phyloP scores from a whole-genome alignment of 306 rosid species.

The Alnus glutinosa region DNA sequence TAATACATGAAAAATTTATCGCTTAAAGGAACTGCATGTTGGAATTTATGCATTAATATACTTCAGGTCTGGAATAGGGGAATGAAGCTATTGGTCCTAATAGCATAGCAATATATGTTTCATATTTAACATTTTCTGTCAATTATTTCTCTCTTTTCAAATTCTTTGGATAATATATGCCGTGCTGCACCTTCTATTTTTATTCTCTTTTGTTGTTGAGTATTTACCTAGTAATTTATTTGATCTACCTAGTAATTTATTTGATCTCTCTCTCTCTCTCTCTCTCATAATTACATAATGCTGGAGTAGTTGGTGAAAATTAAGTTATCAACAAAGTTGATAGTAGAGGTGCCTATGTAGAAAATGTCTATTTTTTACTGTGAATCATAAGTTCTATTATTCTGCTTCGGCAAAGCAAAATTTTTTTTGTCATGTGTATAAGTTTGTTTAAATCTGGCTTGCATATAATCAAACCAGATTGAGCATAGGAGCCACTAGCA shows the following conservation, averaged over 20 bases:
- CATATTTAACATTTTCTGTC: slow-evolving; percentile 23
- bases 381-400: too few relatives aligned
- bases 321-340: background rate
- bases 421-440: too few relatives aligned
- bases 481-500: background rate
- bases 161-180: background rate
- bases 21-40: slow-evolving; percentile 34
- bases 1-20: slow-evolving; percentile 11
- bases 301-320: background rate
- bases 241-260: too few relatives aligned
- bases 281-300: background rate
- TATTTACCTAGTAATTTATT: background rate
- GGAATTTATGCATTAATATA: slow-evolving; percentile 35
- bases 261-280: background rate
- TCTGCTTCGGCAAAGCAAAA: too few relatives aligned
- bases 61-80: slow-evolving; percentile 42
- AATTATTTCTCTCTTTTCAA: slow-evolving; percentile 21
- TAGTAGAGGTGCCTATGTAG: background rate
- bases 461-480: background rate
- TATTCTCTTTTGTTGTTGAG: background rate
- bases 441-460: background rate
- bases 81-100: slow-evolving; percentile 63
- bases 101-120: slow-evolving; percentile 26
- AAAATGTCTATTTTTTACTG: too few relatives aligned
- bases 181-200: background rate